These are phyloP conservation scores for Coemansia javaensis DNA, from an alignment of 192 early-diverging fungal genomes.

Conservation along the genomic window DNA sequence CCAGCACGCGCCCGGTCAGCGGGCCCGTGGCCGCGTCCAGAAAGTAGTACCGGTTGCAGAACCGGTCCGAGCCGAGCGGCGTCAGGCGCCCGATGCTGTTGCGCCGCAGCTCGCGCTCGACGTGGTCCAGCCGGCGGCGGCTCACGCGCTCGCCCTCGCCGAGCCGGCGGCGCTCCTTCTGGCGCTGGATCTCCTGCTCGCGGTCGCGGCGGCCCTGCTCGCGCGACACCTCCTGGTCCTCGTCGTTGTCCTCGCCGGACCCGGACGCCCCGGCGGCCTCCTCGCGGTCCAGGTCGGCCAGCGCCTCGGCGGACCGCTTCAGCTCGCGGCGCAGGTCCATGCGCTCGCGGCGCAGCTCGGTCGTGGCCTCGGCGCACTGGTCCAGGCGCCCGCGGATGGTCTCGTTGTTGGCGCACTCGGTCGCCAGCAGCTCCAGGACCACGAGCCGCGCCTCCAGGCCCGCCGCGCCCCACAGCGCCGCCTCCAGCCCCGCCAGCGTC, in stretches of 20 bases:
- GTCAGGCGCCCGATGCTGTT: slow-evolving; percentile 61
- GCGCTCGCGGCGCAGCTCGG: slow-evolving; percentile 70
- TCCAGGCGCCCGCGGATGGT: slow-evolving; percentile 65
- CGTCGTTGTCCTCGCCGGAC: too few species aligned
- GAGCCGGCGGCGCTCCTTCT: slow-evolving; percentile 42
- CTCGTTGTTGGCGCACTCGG: slow-evolving; percentile 56
- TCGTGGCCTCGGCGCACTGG: slow-evolving; percentile 62
- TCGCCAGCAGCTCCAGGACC: slow-evolving; percentile 61
- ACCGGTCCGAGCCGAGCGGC: slow-evolving; percentile 81
- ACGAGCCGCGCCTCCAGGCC: slow-evolving; percentile 53
- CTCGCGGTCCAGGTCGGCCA: slow-evolving; percentile 45
- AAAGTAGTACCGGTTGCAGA: slow-evolving; percentile 84
- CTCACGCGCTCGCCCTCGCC: slow-evolving; percentile 40
- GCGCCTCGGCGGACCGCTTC: slow-evolving; percentile 49
- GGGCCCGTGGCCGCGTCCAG: slow-evolving; percentile 63
- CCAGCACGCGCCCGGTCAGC: slow-evolving; percentile 59
- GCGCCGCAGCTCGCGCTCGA: slow-evolving; percentile 68
- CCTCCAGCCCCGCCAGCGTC: slow-evolving; percentile 1
- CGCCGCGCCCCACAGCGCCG: slow-evolving; percentile 5
- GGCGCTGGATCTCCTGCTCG: slow-evolving; percentile 35
- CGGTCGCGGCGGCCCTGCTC: slow-evolving; percentile 30
- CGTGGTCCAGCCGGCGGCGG: slow-evolving; percentile 45
- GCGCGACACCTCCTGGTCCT: slow-evolving; percentile 13
- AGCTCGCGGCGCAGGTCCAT: slow-evolving; percentile 64
- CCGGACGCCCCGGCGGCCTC: slow-evolving; percentile 1